phyloP scores from a whole-genome alignment of 1,284 basidiomycete genomes.

The Boletus sp. region DNA sequence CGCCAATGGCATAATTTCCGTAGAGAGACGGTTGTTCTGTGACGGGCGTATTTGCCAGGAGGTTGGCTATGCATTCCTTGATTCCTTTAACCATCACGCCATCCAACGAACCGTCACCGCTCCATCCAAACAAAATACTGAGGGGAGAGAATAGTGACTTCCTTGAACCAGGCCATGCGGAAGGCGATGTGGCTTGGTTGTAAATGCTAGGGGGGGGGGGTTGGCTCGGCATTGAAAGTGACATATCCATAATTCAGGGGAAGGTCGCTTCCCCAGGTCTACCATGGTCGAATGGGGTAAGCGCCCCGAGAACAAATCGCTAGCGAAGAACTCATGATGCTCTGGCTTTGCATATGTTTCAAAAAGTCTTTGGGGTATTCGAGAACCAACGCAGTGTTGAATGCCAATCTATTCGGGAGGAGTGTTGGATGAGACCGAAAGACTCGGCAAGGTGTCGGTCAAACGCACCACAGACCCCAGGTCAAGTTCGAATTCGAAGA shows the following conservation, averaged over 20 bases:
- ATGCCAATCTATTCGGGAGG: constrained; percentile 22
- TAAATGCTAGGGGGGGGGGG: constrained; percentile 52
- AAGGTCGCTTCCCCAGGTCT: constrained; percentile 26
- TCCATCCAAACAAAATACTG: constrained; percentile 55
- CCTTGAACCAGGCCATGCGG: constrained; percentile 57
- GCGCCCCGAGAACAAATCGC: not conserved
- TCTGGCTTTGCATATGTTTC: constrained; percentile 22
- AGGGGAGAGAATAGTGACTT: constrained; percentile 46
- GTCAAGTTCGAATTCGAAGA: constrained; percentile 25
- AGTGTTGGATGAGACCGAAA: not conserved
- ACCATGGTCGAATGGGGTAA: not conserved
- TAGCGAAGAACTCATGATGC: constrained; percentile 18
- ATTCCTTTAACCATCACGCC: constrained; percentile 45
- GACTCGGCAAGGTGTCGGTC: not conserved
- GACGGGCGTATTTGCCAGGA: constrained; percentile 44
- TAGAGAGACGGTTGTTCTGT: constrained; percentile 47
- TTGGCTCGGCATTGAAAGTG: constrained; percentile 61
- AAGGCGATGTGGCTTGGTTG: constrained; percentile 42
- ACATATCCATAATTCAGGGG: constrained; percentile 33
- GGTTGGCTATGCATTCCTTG: constrained; percentile 43
- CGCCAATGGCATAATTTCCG: constrained; percentile 57
- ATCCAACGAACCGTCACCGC: constrained; percentile 40
- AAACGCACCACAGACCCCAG: constrained; percentile 29
- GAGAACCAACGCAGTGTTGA: constrained; percentile 29
- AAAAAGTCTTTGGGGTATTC: constrained; percentile 26